A percentile compares a stretch with the other conserved stretches of the same genome.
These are phyloP conservation scores for Fagus sylvatica DNA, from an alignment of 306 rosid genomes.

Conservation along the genomic window DNA sequence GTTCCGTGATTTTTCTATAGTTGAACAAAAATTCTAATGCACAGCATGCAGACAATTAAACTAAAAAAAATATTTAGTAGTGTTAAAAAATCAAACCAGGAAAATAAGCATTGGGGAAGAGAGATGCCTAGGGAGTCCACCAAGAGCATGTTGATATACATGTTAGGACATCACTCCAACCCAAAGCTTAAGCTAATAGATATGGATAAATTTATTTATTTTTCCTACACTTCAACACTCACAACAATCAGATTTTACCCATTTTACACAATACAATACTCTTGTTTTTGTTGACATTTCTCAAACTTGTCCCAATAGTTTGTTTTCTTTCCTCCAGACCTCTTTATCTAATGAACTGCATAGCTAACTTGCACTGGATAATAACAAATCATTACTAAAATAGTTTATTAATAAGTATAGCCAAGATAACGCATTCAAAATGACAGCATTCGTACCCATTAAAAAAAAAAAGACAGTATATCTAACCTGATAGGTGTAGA, in stretches of 20 bases:
- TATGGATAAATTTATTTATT: no score
- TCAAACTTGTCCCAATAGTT: not conserved
- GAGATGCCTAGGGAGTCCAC: no score
- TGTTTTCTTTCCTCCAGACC: not conserved
- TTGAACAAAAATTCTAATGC: not conserved
- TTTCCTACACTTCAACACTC: no score
- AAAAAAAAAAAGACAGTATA: not conserved
- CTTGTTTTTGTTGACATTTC: not conserved
- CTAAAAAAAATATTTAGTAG: not conserved
- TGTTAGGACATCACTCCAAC: no score
- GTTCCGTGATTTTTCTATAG: not conserved
- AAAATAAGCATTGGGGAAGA: no score
- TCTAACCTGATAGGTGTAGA: slow-evolving; percentile 65
- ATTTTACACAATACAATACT: not conserved
- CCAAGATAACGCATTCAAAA: not conserved
- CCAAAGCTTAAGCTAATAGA: no score
- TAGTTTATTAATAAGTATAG: not conserved
- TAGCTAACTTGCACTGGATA: not conserved
- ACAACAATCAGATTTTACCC: not conserved
- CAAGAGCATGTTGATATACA: no score
- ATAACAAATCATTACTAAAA: not conserved
- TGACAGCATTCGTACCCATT: not conserved
- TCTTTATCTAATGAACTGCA: not conserved
- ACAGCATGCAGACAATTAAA: not conserved
- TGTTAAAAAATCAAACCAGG: no score